phyloP scores from a whole-genome alignment of 176 grass and related monocot genomes.

The Olyra latifolia region DNA sequence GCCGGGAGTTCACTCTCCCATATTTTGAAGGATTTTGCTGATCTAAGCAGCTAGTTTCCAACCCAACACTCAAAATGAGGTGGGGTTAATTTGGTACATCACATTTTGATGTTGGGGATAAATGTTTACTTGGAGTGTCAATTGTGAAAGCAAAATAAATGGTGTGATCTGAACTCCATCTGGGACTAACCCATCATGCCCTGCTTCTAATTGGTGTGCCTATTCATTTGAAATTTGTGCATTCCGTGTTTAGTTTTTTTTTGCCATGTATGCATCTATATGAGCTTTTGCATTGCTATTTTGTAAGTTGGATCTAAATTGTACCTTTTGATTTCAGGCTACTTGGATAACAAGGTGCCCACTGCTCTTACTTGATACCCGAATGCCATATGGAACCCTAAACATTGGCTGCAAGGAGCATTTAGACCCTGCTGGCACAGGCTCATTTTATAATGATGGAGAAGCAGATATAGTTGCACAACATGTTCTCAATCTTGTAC shows the following conservation, averaged over 20 bases:
- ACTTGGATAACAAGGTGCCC: constrained; percentile 87
- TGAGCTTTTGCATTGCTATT: constrained; percentile 17
- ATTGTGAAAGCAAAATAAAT: neutral
- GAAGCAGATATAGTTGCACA: constrained; percentile 91
- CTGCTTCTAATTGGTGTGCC: neutral
- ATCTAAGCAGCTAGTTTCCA: neutral
- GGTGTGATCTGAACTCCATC: neutral
- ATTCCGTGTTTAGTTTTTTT: neutral
- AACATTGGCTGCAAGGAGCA: constrained; percentile 72
- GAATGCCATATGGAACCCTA: constrained; percentile 77
- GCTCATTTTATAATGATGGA: constrained; percentile 94
- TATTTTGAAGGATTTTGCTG: neutral
- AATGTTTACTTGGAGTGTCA: neutral
- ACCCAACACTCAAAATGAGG: neutral
- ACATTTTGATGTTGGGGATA: constrained; percentile 1
- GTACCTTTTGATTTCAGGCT: constrained; percentile 50
- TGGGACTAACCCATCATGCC: neutral
- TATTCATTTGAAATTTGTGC: neutral
- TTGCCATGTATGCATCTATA: constrained; percentile 7
- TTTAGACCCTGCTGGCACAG: constrained; percentile 86
- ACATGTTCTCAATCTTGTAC: constrained; percentile 89
- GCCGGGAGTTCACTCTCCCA: neutral
- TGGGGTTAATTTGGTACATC: neutral
- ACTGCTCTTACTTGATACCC: constrained; percentile 84
- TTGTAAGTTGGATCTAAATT: constrained; percentile 29